Evolutionary conservation across 1,284 basidiomycete species (phyloP), one percentile per base, ranked within the genome.

Genomic region (Phlebopus sp.): DNA sequence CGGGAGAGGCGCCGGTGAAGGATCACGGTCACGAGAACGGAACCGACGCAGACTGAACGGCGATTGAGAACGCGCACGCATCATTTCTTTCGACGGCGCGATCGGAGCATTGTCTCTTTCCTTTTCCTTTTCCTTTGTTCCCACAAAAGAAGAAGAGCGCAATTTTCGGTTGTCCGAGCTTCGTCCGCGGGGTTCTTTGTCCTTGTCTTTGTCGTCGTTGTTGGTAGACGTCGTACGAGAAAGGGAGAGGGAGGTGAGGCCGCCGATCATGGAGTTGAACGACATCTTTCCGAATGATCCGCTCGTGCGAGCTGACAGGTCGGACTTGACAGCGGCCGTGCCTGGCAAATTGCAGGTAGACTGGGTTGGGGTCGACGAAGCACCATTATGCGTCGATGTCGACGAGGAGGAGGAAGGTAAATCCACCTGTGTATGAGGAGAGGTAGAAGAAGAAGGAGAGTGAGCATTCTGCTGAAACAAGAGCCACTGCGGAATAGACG

Each of bases 1-100:
- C 17, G 82, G 81, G 47, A 93, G 76, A 1, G 90, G 82, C 38
- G 81, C 77, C 15, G 90, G 84, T 10, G 79, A 76, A 0, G 90
- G 88, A 13, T 85, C 87, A 4, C 76, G 64, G 25, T 90, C 86
- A 46, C 86, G 79, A 9, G 71, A 69, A 49, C 82, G 77, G 48
- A 76, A 73, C 27, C 82, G 74, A 30, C 84, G 76, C 50, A 87
- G 76, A 40, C 69, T 71, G 60, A 90, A 90, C 14, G 86, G 86
- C 0, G 86, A 89, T 52, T 80, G 76, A 29, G 84, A 87, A 34
- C 86, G 82, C 10, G 83, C 73, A 49, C 82, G 82, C 18, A 73
- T 37, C 4, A 52, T 49, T 19, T 66, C 60, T 17, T 58, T 67
- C 10, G 66, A 62, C 21, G 21, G 6, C 23, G 43, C 48, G 9